These are phyloP conservation scores for Ceratocystis destructans DNA, from an alignment of 2,329 filamentous ascomycete species.

Conservation along the genomic window DNA sequence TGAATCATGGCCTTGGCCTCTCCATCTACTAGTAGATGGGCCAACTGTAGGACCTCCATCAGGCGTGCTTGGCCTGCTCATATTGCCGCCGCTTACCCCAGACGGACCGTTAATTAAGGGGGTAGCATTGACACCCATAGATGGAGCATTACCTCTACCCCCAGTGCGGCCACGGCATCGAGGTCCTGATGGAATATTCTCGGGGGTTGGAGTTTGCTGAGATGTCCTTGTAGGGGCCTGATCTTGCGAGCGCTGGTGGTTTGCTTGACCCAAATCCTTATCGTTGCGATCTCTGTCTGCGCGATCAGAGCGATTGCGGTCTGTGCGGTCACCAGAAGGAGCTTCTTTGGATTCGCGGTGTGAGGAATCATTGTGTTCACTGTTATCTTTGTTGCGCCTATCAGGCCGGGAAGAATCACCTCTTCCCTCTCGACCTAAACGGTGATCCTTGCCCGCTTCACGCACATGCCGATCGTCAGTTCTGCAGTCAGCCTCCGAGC, in stretches of 20 bases:
- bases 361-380: constrained; percentile 25
- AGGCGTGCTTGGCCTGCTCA: neutral
- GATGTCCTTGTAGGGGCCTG: constrained; percentile 22
- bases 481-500: constrained; percentile 4
- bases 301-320: neutral
- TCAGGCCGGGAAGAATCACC: constrained; percentile 39
- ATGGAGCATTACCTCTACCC: neutral
- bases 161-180: constrained; percentile 19
- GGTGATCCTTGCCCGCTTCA: constrained; percentile 24
- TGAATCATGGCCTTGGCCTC: constrained; percentile 5
- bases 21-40: constrained; percentile 7
- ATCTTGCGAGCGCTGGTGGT: constrained; percentile 38
- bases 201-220: neutral
- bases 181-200: constrained; percentile 24
- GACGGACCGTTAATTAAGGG: neutral
- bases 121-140: constrained; percentile 2
- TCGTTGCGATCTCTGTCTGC: constrained; percentile 6
- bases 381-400: constrained; percentile 26
- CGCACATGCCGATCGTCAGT: constrained; percentile 13
- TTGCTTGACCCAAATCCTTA: constrained; percentile 31
- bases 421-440: constrained; percentile 24
- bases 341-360: constrained; percentile 21
- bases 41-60: constrained; percentile 13
- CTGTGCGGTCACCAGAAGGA: neutral
- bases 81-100: neutral